Evolutionary conservation across 352 stramenopile species (phyloP).

Genomic region (Lagenidium giganteum): DNA sequence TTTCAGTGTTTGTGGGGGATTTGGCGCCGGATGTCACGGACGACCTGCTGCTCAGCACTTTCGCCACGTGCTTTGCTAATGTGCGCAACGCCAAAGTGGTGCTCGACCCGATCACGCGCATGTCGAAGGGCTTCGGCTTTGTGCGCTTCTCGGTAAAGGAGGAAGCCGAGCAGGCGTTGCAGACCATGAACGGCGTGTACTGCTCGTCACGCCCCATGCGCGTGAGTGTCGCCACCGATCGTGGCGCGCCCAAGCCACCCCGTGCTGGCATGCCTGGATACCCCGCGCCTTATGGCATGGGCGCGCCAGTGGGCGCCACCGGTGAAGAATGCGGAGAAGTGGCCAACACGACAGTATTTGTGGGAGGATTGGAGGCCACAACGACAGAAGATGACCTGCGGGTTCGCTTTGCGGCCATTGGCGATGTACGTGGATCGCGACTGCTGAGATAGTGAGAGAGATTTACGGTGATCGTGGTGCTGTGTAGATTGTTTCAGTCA

Average conservation of each 20-base stretch:
- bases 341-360: slow-evolving; percentile 90
- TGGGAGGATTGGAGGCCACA: slow-evolving; percentile 79
- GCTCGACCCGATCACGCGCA: slow-evolving; percentile 83
- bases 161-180: slow-evolving; percentile 81
- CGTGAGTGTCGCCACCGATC: slow-evolving; percentile 86
- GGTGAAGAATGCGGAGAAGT: slow-evolving; percentile 43
- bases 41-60: slow-evolving; percentile 80
- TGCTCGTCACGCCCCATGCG: slow-evolving; percentile 87
- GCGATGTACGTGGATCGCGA: slow-evolving; percentile 52
- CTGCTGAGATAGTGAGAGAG: slow-evolving; percentile 1
- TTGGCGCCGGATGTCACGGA: slow-evolving; percentile 88
- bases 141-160: slow-evolving; percentile 87
- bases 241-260: slow-evolving; percentile 27
- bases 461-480: background rate
- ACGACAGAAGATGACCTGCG: slow-evolving; percentile 84
- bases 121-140: slow-evolving; percentile 91
- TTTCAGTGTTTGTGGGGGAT: slow-evolving; percentile 91
- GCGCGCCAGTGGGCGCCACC: background rate
- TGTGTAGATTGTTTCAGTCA: slow-evolving; percentile 66
- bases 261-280: background rate
- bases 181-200: slow-evolving; percentile 89
- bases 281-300: background rate
- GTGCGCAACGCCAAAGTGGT: slow-evolving; percentile 88
- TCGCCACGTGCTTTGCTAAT: slow-evolving; percentile 71
- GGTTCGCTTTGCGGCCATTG: slow-evolving; percentile 68